Base-by-base conservation (phyloP, 2,329 filamentous ascomycete genomes). In the Raffaelea ambrosiae region DNA sequence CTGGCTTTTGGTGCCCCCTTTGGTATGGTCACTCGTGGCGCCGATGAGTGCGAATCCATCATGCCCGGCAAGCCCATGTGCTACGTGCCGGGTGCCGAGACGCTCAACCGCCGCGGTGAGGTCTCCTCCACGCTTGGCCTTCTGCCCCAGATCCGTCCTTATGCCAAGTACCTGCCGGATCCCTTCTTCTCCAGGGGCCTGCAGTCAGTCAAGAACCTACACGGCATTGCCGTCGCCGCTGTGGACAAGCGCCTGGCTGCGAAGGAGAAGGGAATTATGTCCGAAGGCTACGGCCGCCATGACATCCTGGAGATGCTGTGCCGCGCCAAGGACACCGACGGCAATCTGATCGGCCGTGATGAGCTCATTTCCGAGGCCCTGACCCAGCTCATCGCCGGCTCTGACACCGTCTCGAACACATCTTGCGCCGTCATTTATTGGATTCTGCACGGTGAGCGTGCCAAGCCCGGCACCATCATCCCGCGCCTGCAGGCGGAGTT, bases 1-100 rank as follows among this genome's bases (percentile, higher is more conserved):
- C 59, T 73, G 39, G 63, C 68, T 0, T 72, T 72, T 51, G 70
- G 68, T 2, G 65, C 70, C 42, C 63, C 66, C 1, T 70, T 69
- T 53, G 60, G 60, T 16, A 53, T 53, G 51, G 51, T 53, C 3
- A 31, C 29, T 40, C 51, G 48, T 21, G 51, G 48, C 18, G 43
- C 46, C n/a, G 51, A 53, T 21, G 48, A 51, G 38, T 53, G 51
- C 42, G 51, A 50, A 23, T 39, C 48, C 3, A 23, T 16, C n/a
- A 22, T 53, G 31, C 22, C 33, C 8, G 38, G 40, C 22, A 43
- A 38, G 35, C 20, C 36, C 20, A 16, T 46, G 13, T 20, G n/a
- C 11, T 52, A 52, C 36, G 51, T 53, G 14, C 48, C 51, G 1
- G 51, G 51, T 11, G 51, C 51, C 14, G 51, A 53, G 39, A 53